phyloP scores from a whole-genome alignment of 2,329 filamentous ascomycete species.

The Fusarium sp. region DNA sequence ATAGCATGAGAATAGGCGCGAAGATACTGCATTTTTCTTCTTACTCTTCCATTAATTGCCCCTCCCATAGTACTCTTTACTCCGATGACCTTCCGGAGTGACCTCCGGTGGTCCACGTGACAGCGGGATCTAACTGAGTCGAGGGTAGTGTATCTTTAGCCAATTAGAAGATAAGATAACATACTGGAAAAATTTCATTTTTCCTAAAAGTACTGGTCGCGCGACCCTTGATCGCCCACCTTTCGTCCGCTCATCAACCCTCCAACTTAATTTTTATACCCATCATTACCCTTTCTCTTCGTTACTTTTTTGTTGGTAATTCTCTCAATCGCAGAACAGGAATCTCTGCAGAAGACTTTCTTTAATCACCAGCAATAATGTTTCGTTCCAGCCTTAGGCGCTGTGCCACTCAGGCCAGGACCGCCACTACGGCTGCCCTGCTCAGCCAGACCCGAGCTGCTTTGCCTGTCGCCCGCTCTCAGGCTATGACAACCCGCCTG shows the following conservation, averaged over 20 bases:
- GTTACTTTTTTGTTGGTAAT: slow-evolving; percentile 15
- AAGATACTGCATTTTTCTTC: slow-evolving; percentile 2
- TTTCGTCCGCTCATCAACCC: slow-evolving; percentile 9
- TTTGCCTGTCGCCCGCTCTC: slow-evolving; percentile 42
- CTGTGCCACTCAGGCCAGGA: slow-evolving; percentile 53
- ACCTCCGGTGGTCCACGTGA: slow-evolving; percentile 24
- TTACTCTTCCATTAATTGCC: not conserved
- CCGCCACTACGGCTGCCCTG: slow-evolving; percentile 45
- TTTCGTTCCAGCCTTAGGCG: slow-evolving; percentile 54
- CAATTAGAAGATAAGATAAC: slow-evolving; percentile 26
- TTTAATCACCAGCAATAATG: slow-evolving; percentile 40
- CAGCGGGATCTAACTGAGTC: not conserved
- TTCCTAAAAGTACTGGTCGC: slow-evolving; percentile 17
- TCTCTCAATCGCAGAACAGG: slow-evolving; percentile 20
- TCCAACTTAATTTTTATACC: slow-evolving; percentile 23
- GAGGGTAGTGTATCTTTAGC: slow-evolving; percentile 1
- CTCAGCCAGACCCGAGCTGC: slow-evolving; percentile 46
- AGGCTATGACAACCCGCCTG: slow-evolving; percentile 34
- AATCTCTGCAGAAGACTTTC: slow-evolving; percentile 5
- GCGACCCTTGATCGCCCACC: slow-evolving; percentile 32
- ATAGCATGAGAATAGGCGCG: not conserved
- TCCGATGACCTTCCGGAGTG: not conserved
- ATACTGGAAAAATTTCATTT: slow-evolving; percentile 19
- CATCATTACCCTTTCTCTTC: slow-evolving; percentile 5
- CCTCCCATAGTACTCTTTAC: slow-evolving; percentile 1